Evolutionary conservation across 495 filamentous ascomycete species (phyloP).

Genomic region (Podospora sp.): DNA sequence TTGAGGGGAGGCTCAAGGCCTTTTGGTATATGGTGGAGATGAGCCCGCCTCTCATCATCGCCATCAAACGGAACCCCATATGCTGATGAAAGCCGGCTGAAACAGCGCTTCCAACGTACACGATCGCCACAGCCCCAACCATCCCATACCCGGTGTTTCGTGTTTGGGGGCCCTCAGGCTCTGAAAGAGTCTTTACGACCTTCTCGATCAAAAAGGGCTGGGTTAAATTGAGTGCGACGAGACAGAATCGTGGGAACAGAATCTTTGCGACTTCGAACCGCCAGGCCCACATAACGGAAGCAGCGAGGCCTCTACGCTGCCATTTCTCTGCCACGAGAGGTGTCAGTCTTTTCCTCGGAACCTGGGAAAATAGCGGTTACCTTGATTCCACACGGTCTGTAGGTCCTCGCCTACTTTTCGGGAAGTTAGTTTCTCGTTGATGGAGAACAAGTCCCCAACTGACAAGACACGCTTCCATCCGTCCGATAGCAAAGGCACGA

Average conservation of each 20-base stretch:
- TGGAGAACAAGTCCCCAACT: conserved; percentile 30
- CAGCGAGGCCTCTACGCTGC: conserved; percentile 6
- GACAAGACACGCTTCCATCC: conserved; percentile 31
- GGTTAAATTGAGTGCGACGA: conserved; percentile 27
- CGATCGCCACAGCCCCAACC: conserved; percentile 2
- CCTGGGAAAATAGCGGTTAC: background rate
- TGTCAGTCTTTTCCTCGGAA: background rate
- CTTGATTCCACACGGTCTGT: background rate
- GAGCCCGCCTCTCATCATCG: conserved; percentile 31
- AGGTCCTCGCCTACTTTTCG: background rate
- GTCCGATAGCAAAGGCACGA: conserved; percentile 34
- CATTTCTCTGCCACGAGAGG: background rate
- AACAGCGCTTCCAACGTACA: conserved; percentile 17
- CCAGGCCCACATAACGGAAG: conserved; percentile 14
- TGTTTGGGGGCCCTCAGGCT: conserved; percentile 37
- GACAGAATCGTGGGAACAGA: conserved; percentile 26
- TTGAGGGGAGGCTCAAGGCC: conserved; percentile 18
- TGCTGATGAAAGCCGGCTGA: conserved; percentile 20
- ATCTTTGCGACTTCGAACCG: conserved; percentile 21
- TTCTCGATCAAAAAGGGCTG: conserved; percentile 35
- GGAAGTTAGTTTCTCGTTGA: conserved; percentile 15
- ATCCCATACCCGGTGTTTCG: conserved; percentile 49
- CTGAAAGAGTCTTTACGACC: conserved; percentile 20
- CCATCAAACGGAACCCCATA: conserved; percentile 29
- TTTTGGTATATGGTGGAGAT: conserved; percentile 33